Percentiles rank a stretch among this genome's conserved stretches.
Evolutionary conservation across 2,329 filamentous ascomycete species (phyloP).

Genomic region (Delphinella strobiligena): DNA sequence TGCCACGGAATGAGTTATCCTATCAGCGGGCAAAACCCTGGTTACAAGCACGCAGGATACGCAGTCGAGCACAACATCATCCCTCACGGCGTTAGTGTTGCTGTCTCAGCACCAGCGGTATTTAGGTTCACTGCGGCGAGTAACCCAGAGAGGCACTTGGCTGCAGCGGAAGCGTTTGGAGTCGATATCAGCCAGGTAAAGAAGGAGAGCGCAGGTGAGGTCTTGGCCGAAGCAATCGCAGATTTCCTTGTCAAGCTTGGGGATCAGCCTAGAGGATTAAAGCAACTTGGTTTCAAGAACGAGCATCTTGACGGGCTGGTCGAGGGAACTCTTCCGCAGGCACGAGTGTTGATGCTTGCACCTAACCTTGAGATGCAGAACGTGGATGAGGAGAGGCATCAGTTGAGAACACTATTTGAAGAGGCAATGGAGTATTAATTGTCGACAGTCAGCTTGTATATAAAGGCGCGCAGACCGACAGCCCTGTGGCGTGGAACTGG

Average conservation of each 20-base stretch:
- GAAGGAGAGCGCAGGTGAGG: conserved; percentile 77
- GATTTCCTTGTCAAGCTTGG: conserved; percentile 74
- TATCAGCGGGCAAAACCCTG: conserved; percentile 87
- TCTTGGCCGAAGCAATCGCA: conserved; percentile 70
- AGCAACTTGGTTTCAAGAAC: conserved; percentile 64
- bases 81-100: conserved; percentile 90
- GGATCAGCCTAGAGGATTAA: conserved; percentile 80
- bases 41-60: conserved; percentile 85
- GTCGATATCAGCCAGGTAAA: conserved; percentile 82
- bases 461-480: no score
- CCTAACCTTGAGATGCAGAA: conserved; percentile 53
- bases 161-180: conserved; percentile 81
- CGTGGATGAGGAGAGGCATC: conserved; percentile 36
- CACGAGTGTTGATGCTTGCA: conserved; percentile 79
- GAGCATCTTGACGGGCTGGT: conserved; percentile 73
- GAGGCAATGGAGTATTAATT: conserved; percentile 31
- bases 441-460: background rate
- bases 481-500: no score
- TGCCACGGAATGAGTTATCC: conserved; percentile 94
- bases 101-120: conserved; percentile 83
- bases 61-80: conserved; percentile 66
- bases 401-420: conserved; percentile 35
- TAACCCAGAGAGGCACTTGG: conserved; percentile 84
- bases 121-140: conserved; percentile 87
- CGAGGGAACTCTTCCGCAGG: conserved; percentile 89